A percentile compares a stretch with the other conserved stretches of the same genome.
Evolutionary conservation across 2,329 filamentous ascomycete species (phyloP).

Genomic region (Thermomyces lanuginosus): DNA sequence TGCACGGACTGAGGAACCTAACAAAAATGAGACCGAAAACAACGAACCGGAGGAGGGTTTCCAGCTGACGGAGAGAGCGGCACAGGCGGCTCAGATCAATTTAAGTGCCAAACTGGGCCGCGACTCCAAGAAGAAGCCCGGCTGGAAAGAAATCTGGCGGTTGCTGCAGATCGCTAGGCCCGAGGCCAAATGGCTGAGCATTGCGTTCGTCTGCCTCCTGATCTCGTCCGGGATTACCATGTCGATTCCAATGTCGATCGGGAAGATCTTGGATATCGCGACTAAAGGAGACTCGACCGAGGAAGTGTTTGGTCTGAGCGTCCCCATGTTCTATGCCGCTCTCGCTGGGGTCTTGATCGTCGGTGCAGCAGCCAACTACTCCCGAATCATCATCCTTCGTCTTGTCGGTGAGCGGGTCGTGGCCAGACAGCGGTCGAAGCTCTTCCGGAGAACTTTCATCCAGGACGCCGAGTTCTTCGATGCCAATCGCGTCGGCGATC

Average conservation of each 20-base stretch:
- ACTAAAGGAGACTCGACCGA: constrained; percentile 49
- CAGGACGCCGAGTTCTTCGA: constrained; percentile 99
- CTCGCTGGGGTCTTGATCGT: constrained; percentile 61
- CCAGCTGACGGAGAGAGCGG: constrained; percentile 63
- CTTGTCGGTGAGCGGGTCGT: constrained; percentile 94
- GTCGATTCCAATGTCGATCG: constrained; percentile 92
- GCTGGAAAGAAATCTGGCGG: constrained; percentile 63
- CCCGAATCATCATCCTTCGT: constrained; percentile 77
- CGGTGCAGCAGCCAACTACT: constrained; percentile 82
- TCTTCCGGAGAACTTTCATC: constrained; percentile 84
- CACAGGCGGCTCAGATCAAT: constrained; percentile 76
- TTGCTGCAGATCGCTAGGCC: constrained; percentile 78
- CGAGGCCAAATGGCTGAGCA: constrained; percentile 58
- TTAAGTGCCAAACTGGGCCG: constrained; percentile 75
- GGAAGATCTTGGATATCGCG: constrained; percentile 83
- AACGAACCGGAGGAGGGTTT: constrained; percentile 45
- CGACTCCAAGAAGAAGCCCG: constrained; percentile 49
- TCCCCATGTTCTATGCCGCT: constrained; percentile 75
- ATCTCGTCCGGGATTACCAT: constrained; percentile 87
- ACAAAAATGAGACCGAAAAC: constrained; percentile 12
- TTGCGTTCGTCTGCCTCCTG: constrained; percentile 72
- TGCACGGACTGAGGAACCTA: constrained; percentile 6
- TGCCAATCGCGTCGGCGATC: constrained; percentile 85
- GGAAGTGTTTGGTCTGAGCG: constrained; percentile 64
- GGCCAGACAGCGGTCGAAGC: constrained; percentile 67